A percentile compares a stretch with the other conserved stretches of the same genome.
Conservation (phyloP, 768 basidiomycete genomes). For the Naganishia onofrii region DNA sequence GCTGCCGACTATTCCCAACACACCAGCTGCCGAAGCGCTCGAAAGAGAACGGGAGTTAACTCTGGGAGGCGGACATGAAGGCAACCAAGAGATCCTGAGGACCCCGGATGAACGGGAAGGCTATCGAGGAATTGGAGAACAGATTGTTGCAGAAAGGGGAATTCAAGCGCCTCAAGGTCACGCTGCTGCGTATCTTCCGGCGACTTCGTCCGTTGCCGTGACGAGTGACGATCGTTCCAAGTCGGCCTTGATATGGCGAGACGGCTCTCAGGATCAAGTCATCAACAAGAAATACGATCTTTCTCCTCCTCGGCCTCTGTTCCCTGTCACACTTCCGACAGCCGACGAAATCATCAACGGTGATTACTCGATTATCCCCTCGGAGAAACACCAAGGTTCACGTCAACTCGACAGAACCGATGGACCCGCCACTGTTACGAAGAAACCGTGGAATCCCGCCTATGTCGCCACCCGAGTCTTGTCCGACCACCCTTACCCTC, state of each 20-base stretch:
- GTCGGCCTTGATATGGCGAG: constrained; percentile 21
- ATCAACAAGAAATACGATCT: constrained; percentile 22
- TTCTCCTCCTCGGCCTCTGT: constrained; percentile 7
- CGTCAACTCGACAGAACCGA: not conserved
- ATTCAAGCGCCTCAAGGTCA: constrained; percentile 5
- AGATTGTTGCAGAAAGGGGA: constrained; percentile 4
- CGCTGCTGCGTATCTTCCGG: constrained; percentile 4
- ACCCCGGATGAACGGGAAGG: not conserved
- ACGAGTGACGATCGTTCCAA: constrained; percentile 9
- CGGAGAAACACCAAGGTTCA: not conserved
- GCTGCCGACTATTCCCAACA: constrained; percentile 27
- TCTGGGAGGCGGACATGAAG: constrained; percentile 5
- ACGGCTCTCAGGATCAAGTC: constrained; percentile 14
- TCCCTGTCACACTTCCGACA: constrained; percentile 19
- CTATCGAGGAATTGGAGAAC: constrained; percentile 9
- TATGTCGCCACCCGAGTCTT: constrained; percentile 28
- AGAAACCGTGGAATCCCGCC: constrained; percentile 18
- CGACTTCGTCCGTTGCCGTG: constrained; percentile 3
- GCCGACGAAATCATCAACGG: constrained; percentile 6
- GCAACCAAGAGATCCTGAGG: constrained; percentile 3
- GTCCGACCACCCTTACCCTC: constrained; percentile 27
- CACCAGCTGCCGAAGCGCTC: constrained; percentile 20
- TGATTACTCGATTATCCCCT: constrained; percentile 17
- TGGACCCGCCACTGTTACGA: not conserved
- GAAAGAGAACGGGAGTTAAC: constrained; percentile 19